Evolutionary conservation across 805 yeast species (phyloP).

Genomic region (Priceomyces carsonii): DNA sequence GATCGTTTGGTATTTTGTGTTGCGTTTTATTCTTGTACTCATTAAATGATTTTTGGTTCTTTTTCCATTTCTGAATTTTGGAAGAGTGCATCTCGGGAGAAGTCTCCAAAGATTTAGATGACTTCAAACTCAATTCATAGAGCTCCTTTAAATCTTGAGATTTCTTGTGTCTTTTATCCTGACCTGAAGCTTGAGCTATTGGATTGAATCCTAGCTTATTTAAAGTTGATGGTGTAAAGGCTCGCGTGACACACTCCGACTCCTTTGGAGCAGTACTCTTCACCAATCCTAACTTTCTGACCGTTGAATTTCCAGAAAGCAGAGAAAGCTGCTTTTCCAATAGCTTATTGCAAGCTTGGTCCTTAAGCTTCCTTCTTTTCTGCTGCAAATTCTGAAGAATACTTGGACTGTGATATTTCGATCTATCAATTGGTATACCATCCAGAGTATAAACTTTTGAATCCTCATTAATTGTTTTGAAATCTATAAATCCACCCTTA

Average conservation of each 20-base stretch:
- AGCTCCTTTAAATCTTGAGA: slow-evolving; percentile 19
- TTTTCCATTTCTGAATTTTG: slow-evolving; percentile 24
- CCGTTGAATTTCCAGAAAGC: slow-evolving; percentile 17
- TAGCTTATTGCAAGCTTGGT: slow-evolving; percentile 28
- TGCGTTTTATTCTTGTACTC: slow-evolving; percentile 12
- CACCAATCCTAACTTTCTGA: slow-evolving; percentile 20
- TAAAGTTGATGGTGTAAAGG: slow-evolving; percentile 41
- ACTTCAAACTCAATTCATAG: slow-evolving; percentile 20
- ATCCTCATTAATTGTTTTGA: slow-evolving; percentile 21
- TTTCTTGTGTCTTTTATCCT: slow-evolving; percentile 5
- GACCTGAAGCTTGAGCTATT: slow-evolving; percentile 19
- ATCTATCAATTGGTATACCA: slow-evolving; percentile 19
- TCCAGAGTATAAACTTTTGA: slow-evolving; percentile 20
- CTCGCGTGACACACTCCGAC: no score
- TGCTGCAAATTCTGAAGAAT: slow-evolving; percentile 36
- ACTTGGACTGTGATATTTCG: slow-evolving; percentile 50
- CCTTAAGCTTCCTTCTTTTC: slow-evolving; percentile 31
- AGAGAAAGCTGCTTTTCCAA: slow-evolving; percentile 38
- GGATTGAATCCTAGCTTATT: slow-evolving; percentile 56
- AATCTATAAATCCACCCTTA: slow-evolving; percentile 12
- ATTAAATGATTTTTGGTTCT: slow-evolving; percentile 18
- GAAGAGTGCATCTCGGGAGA: slow-evolving; percentile 16
- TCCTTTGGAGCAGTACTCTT: slow-evolving; percentile 11
- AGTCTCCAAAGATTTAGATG: slow-evolving; percentile 14
- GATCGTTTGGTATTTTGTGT: slow-evolving; percentile 1